Base-by-base conservation (phyloP, 192 early-diverging fungal species). In the Umbelopsis isabellina region DNA sequence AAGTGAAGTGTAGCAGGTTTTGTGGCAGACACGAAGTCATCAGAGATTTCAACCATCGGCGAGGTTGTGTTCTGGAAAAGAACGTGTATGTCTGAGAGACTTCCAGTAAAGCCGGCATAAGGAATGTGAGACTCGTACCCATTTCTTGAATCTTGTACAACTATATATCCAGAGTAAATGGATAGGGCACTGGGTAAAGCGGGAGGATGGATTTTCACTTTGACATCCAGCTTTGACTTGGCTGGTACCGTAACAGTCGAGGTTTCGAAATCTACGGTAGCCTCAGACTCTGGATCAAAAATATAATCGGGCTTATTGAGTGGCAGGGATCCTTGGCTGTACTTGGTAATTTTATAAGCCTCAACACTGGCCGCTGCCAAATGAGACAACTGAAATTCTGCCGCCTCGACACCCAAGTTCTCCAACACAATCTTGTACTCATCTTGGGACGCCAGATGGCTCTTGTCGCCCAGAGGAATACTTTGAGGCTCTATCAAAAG, bases 381-480 rank as follows among this genome's bases (percentile, higher is more conserved):
- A 67, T 87, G 84, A 15, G 65, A 49, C 12, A 87, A 16, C 3
- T n/a, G 53, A 51, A 76, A 85, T 21, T 78, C 71, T 16, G 61
- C 61, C 6, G 69, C 64, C 12, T 74, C 64, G 44, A 76, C 67
- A 11, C 76, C 80, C 35, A 45, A 33, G 50, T 88, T 88, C 45
- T 61, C 77, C 41, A 88, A 55, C 4, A 73, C 80, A 49, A 88
- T 45, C 27, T 55, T 79, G 49, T 73, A 67, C 27, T 75, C 68
- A 25, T 71, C 79, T 11, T 75, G 69, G 7, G 52, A 33, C 15
- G 55, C 70, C 21, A 71, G 35, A 71, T 83, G 70, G 6, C 48
- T 72, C 30, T 74, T 77, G 53, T 90, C 85, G 52, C 84, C 84
- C 44, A 92, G 76, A 7, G 86, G 81, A 41, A 94, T 67, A 9